phyloP scores from a whole-genome alignment of 306 rosid genomes.

The Boehmeria nivea region DNA sequence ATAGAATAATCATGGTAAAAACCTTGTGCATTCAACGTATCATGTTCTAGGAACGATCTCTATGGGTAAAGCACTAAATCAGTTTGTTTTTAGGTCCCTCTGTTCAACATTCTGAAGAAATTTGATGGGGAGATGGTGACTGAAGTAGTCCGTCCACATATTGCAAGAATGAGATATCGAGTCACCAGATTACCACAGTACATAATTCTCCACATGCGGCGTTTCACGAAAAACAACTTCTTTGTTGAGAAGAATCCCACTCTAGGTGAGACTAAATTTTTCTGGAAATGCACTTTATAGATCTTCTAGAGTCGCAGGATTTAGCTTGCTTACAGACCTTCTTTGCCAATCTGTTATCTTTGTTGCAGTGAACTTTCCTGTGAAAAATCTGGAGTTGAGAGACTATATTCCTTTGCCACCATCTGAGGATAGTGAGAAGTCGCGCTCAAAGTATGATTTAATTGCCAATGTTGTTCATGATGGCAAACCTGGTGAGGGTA shows the following conservation, averaged over 20 bases:
- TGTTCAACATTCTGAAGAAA: constrained; percentile 89
- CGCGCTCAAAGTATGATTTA: constrained; percentile 78
- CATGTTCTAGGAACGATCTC: constrained; percentile 1
- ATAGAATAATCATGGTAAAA: background rate
- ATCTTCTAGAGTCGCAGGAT: too few species aligned
- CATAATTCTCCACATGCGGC: constrained; percentile 82
- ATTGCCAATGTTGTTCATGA: constrained; percentile 92
- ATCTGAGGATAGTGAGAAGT: constrained; percentile 60
- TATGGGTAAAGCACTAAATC: constrained; percentile 5
- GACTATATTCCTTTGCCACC: constrained; percentile 91
- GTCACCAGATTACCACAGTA: constrained; percentile 83
- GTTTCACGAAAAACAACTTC: constrained; percentile 92
- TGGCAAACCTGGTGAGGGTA: constrained; percentile 89
- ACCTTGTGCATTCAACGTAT: background rate
- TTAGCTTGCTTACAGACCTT: too few species aligned
- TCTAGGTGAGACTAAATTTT: constrained; percentile 26
- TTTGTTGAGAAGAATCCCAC: constrained; percentile 98
- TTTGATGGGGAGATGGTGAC: constrained; percentile 91
- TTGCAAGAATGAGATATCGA: constrained; percentile 86
- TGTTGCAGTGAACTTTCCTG: constrained; percentile 85
- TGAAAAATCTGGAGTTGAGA: constrained; percentile 91
- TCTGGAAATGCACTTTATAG: background rate
- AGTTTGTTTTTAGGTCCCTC: constrained; percentile 64
- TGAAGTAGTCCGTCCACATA: constrained; percentile 88
- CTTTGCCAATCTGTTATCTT: constrained; percentile 8